Conservation (phyloP, 1,284 basidiomycete species). For the Peniophora sp. region DNA sequence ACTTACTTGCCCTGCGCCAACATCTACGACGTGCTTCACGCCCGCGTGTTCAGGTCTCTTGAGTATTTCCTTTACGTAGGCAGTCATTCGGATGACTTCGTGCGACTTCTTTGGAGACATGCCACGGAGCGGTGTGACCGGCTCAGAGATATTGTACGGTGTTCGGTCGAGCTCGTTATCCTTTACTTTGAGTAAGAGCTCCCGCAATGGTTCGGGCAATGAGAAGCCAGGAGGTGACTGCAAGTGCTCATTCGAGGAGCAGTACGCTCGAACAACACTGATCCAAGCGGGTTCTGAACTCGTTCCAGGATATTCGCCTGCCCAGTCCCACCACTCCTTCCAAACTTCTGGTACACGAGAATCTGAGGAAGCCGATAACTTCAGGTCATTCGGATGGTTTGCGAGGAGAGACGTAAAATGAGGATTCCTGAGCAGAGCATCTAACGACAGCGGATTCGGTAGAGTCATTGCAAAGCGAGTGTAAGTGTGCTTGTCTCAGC, state of each 20-base stretch:
- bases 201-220: background rate
- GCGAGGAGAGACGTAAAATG: too few species aligned
- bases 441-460: too few species aligned
- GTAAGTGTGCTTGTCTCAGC: too few species aligned
- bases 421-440: too few species aligned
- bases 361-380: background rate
- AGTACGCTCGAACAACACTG: conserved; percentile 16
- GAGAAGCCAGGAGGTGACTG: background rate
- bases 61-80: conserved; percentile 25
- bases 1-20: conserved; percentile 46
- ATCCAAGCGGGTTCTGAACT: conserved; percentile 11
- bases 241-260: background rate
- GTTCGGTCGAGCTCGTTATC: background rate
- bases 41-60: conserved; percentile 9
- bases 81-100: conserved; percentile 39
- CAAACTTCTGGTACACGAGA: conserved; percentile 17
- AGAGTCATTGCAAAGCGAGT: too few species aligned
- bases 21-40: conserved; percentile 34
- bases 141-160: conserved; percentile 1
- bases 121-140: conserved; percentile 16
- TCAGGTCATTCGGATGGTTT: too few species aligned
- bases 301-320: conserved; percentile 5
- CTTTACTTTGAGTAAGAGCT: background rate
- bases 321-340: conserved; percentile 24
- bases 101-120: conserved; percentile 52